Evolutionary conservation across 352 stramenopile species (phyloP), one percentile per base, ranked within the genome.

Genomic region (Globisporangium sylvaticum): DNA sequence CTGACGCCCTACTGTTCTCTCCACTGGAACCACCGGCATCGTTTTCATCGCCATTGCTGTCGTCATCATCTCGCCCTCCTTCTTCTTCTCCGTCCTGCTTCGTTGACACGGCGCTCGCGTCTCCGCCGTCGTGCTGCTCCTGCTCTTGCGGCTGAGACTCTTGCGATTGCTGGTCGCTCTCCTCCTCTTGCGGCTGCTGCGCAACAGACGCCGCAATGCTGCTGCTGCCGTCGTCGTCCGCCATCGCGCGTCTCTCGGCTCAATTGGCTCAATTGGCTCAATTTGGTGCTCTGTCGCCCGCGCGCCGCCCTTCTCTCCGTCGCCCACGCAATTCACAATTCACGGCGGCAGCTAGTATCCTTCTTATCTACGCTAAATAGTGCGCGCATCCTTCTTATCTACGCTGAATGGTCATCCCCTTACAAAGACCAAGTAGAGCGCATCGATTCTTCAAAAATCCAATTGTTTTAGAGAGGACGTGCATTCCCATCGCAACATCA

Each of bases 191-290:
- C 25, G 24, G 5, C 29, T 29, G 25, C 52, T 24, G 52, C 52
- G 29, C 27, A 60, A 22, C 42, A 50, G 42, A 24, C 42, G 54
- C 52, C 27, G 18, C 54, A 9, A 18, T 20, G 27, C 52, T 29
- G 50, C n/a, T 22, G 53, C 54, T 60, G 29, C 37, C 29, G 22
- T 18, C 25, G 54, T 60, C 54, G 54, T 60, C 54, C 27, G 29
- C 54, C 54, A 60, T 60, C 29, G 54, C 29, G 54, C 37, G 27
- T 60, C 29, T 32, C 37, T 22, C 52, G 52, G 52, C 12, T 50
- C 18, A 50, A 48, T 34, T 39, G 53, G 25, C n/a, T n/a, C n/a
- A 22, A 37, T 37, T 37, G 31, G 31, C 31, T 44, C 37, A 44
- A 44, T 18, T 44, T 44, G 12, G 37, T 18, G 34, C 37, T 44